Base-by-base conservation (phyloP, 2,329 filamentous ascomycete genomes). In the Penicillium aurantiogriseum region DNA sequence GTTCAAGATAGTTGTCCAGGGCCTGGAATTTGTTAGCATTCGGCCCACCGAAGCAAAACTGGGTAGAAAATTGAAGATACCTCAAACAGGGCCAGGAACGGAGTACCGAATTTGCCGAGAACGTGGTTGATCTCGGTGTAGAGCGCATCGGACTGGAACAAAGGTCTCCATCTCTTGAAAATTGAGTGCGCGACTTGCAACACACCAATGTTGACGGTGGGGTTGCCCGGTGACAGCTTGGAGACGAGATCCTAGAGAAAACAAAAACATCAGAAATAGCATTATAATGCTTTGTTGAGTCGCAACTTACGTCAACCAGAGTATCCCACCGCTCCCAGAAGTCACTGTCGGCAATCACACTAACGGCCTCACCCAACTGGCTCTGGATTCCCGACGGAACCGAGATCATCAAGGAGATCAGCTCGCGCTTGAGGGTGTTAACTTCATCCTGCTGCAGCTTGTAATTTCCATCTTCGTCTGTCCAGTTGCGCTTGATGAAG, bases 71-170 rank as follows among this genome's bases (percentile, higher is more conserved):
- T 38, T 44, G 50, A 8, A 71, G 80, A 73, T 80, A 90, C 88
- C 67, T 85, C 84, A 66, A 97, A 85, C 59, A 97, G 83, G 54
- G 85, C 82, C 55, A 97, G 81, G 73, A 96, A 97, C 0, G 94
- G 89, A 39, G 84, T 80, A 58, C 91, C 90, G 74, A 99, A 97
- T 57, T 88, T 91, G 59, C 80, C 80, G 51, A 99, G 83, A 56
- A 99, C 95, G 79, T 99, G 94, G 76, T 96, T 94, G 79, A 99
- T 95, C 77, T 99, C 94, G 36, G 86, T 89, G 75, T 92, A 99
- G 11, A 99, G 85, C 50, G 90, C 91, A 75, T 99, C 91, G 43
- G 92, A 96, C 60, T 90, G 87, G 79, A 96, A 97, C 40, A 99
- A 82, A 9, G 94, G 95, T 63, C 94, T 85, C 94, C 94, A 99